Base-by-base conservation (phyloP, 306 rosid genomes). In the Casuarina cunninghamiana region DNA sequence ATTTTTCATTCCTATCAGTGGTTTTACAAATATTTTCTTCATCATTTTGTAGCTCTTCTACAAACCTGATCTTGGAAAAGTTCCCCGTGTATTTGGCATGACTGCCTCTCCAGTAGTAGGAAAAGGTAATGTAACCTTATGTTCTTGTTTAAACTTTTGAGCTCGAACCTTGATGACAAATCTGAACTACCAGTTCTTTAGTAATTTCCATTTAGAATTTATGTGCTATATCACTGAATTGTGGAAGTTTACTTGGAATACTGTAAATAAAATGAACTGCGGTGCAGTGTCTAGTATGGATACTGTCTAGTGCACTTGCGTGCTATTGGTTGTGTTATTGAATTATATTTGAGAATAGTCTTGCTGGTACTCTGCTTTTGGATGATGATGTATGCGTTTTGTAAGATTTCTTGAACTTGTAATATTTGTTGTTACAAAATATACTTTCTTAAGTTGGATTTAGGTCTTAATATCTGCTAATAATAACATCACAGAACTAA, bases 101-200 rank as follows among this genome's bases (percentile, higher is more conserved):
- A 95, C 98, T 51, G 98, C 98, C 46, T 95, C 97, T 82, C 98
- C 97, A 48, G 88, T 95, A 81, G 91, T 92, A n/a, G 97, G 98
- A 73, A 95, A 91, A 91, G 97, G 98, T 95, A 83, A 72, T 44
- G 16, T 51, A 53, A 50, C 72, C 63, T 43, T 32, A 39, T 21
- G 5, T 15, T 41, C 42, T 41, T 83, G 63, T 75, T n/a, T n/a
- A n/a, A n/a, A n/a, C n/a, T 73, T 39, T 15, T 79, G 71, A 63
- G 75, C 49, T 10, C 41, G 51, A 6, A 79, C 57, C 41, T 46
- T 73, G 39, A 26, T 48, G 19, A 57, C 43, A 49, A 37, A 39
- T 78, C 46, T 71, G 57, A 42, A 10, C 45, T 57, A 43, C 63
- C 45, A 66, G 21, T 54, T 77, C 53, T 53, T 51, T 66, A 73